Percentiles rank a stretch among this genome's conserved stretches.
Evolutionary conservation across 768 basidiomycete genomes (phyloP).

Genomic region (Kondoa malvinella): DNA sequence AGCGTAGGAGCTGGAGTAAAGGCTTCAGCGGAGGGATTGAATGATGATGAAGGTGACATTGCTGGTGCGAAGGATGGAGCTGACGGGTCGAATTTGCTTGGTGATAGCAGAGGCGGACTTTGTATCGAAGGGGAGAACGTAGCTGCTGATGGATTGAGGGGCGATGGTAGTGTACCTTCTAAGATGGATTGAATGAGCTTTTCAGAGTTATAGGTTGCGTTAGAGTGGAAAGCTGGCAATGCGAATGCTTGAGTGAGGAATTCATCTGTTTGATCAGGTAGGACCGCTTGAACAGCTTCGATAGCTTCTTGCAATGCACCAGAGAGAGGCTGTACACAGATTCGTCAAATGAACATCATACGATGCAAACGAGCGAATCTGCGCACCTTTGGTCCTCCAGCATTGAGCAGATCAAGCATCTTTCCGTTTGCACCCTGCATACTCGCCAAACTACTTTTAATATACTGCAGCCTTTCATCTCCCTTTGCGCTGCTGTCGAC

Average conservation of each 20-base stretch:
- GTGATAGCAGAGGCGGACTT: too few species aligned
- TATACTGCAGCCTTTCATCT: not conserved
- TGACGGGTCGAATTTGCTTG: too few species aligned
- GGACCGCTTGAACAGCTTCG: not conserved
- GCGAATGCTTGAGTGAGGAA: not conserved
- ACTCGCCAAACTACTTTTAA: not conserved
- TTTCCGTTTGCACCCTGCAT: not conserved
- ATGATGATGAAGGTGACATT: too few species aligned
- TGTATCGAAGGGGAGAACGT: too few species aligned
- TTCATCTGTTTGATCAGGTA: not conserved
- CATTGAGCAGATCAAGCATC: not conserved
- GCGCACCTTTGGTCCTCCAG: too few species aligned
- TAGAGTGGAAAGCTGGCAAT: not conserved
- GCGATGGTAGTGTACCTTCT: not conserved
- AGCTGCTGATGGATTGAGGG: too few species aligned
- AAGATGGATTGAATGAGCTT: not conserved
- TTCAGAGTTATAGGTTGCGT: not conserved
- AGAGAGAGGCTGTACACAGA: too few species aligned
- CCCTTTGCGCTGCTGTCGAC: not conserved
- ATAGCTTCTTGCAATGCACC: not conserved
- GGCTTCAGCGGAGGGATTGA: not conserved
- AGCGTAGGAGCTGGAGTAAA: not conserved
- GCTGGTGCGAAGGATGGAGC: too few species aligned
- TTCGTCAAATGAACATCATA: too few species aligned
- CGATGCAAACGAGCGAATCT: too few species aligned